Conservation (phyloP, 441 rosid genomes). For the Populus tomentosa region DNA sequence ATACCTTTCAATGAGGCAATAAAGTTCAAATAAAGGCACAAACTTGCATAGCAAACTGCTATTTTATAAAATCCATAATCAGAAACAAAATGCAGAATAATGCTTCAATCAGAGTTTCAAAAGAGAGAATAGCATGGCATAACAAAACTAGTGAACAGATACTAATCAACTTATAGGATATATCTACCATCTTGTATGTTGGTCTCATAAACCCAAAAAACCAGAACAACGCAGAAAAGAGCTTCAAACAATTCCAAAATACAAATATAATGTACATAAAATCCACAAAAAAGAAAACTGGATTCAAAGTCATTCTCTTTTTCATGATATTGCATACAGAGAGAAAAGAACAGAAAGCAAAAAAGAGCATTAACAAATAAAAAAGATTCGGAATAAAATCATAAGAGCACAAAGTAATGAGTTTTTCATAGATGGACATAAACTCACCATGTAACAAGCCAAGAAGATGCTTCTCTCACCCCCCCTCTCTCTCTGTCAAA, state of each 20-base stretch:
- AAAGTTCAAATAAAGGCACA: slow-evolving; percentile 8
- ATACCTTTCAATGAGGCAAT: slow-evolving; percentile 5
- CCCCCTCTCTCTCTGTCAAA: too few relatives aligned
- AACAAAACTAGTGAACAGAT: background rate
- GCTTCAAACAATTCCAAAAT: background rate
- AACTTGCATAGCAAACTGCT: slow-evolving; percentile 3
- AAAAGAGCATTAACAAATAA: slow-evolving; percentile 2
- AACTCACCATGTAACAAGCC: slow-evolving; percentile 15
- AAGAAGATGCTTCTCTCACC: slow-evolving; percentile 1
- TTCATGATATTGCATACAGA: background rate
- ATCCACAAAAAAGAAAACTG: background rate
- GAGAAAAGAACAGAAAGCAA: background rate
- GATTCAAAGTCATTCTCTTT: slow-evolving; percentile 4
- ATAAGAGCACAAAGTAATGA: background rate
- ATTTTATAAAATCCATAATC: background rate
- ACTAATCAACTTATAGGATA: background rate
- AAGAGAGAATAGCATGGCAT: background rate
- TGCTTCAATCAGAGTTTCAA: background rate
- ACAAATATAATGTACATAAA: background rate
- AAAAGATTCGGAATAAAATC: background rate
- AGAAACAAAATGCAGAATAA: background rate
- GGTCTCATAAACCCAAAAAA: background rate
- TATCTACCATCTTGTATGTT: background rate
- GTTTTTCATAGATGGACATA: background rate
- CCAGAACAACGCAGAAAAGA: background rate